Conservation (phyloP, 805 yeast species). For the Saturnispora hagleri region DNA sequence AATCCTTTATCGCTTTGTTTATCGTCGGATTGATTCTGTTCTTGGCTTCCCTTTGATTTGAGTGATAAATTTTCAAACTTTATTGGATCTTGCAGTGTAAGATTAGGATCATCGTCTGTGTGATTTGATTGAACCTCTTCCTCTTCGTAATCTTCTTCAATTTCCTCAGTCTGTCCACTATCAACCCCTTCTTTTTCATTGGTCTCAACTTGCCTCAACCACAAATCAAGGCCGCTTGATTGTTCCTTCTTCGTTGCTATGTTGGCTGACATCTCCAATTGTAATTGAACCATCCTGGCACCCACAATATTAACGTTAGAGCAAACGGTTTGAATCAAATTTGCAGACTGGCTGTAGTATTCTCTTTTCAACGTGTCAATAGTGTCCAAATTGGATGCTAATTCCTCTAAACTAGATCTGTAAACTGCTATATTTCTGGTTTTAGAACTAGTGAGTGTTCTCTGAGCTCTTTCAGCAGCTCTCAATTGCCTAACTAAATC, state of each 20-base stretch:
- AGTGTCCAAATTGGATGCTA: slow-evolving; percentile 71
- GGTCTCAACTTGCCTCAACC: background rate
- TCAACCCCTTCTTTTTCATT: background rate
- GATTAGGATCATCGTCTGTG: background rate
- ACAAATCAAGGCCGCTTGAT: slow-evolving; percentile 64
- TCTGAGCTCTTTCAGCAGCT: slow-evolving; percentile 51
- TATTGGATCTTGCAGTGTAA: slow-evolving; percentile 7
- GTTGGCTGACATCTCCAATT: slow-evolving; percentile 71
- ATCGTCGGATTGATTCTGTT: background rate
- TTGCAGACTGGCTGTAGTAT: slow-evolving; percentile 56
- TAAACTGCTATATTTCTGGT: slow-evolving; percentile 61
- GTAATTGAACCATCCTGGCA: slow-evolving; percentile 64
- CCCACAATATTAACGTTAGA: slow-evolving; percentile 42
- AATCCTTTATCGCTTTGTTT: background rate
- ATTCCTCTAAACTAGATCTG: slow-evolving; percentile 52
- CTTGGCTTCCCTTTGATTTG: background rate
- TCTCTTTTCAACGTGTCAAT: slow-evolving; percentile 69
- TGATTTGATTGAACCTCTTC: background rate
- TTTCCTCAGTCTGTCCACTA: slow-evolving; percentile 2
- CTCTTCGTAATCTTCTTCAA: slow-evolving; percentile 1
- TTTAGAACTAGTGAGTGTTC: slow-evolving; percentile 47
- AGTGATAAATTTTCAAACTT: slow-evolving; percentile 4
- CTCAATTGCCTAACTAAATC: slow-evolving; percentile 44
- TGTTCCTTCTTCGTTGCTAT: slow-evolving; percentile 80
- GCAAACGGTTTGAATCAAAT: slow-evolving; percentile 55